Percentiles rank a stretch among this genome's conserved stretches.
phyloP scores from a whole-genome alignment of 352 stramenopile species.

The Pythium periplocum region DNA sequence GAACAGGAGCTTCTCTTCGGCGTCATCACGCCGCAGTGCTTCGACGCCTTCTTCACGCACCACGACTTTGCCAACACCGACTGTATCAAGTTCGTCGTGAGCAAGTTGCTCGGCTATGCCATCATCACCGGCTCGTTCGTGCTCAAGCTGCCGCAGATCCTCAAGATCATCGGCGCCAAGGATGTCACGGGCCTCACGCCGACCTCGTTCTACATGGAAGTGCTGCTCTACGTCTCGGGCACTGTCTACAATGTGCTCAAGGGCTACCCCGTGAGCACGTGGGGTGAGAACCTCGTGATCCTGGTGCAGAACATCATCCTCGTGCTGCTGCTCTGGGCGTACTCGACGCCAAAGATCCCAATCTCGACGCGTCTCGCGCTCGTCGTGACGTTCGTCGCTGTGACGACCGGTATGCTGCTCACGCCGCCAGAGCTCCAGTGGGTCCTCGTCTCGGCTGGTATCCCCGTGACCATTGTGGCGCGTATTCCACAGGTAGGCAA shows the following conservation, averaged over 20 bases:
- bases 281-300: conserved; percentile 84
- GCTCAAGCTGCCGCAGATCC: conserved; percentile 87
- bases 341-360: conserved; percentile 51
- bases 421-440: conserved; percentile 73
- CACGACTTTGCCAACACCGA: conserved; percentile 79
- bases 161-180: conserved; percentile 80
- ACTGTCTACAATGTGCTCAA: conserved; percentile 83
- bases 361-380: conserved; percentile 42
- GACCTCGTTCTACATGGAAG: conserved; percentile 87
- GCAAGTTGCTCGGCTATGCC: conserved; percentile 80
- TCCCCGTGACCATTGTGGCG: conserved; percentile 73
- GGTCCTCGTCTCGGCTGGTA: conserved; percentile 64
- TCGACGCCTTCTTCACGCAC: conserved; percentile 71
- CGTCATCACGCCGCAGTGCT: conserved; percentile 72
- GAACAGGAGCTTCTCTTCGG: conserved; percentile 56
- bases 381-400: conserved; percentile 35
- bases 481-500: conserved; percentile 66
- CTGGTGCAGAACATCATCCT: conserved; percentile 81
- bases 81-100: conserved; percentile 81
- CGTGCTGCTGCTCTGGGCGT: conserved; percentile 77
- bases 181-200: conserved; percentile 83
- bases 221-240: conserved; percentile 74
- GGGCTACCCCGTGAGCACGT: conserved; percentile 82
- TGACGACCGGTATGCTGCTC: conserved; percentile 49
- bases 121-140: conserved; percentile 85